Evolutionary conservation across 257 asterid genomes (phyloP), one percentile per base, ranked within the genome.

Genomic region (Plectranthus barbatus): DNA sequence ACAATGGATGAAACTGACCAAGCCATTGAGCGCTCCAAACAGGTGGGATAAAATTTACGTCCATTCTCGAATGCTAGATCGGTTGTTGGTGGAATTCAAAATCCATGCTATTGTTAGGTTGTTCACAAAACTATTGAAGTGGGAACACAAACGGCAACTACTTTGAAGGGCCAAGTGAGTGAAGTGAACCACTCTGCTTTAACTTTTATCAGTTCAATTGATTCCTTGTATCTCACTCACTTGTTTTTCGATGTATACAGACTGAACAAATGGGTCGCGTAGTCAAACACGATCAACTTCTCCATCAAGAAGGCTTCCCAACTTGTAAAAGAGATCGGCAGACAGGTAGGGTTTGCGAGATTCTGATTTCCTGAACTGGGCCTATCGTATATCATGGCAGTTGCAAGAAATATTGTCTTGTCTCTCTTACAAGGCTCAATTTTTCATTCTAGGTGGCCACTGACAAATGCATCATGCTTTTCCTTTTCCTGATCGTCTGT

Each of bases 231-330:
- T 55, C 62, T 47, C 60, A 64, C 45, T 64, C 44, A n/a, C n/a
- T 0, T 51, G 21, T 60, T 40, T 39, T 47, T 20, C 48, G 40
- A 58, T 37, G 49, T 68, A 5, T 24, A 51, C 80, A 89, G 99
- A 93, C 99, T 48, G 99, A 90, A 12, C 99, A 89, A 85, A 93
- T 93, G 99, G 96, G 96, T n/a, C 96, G 99, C 64, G 74, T 90
- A 60, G 96, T 93, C 62, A 93, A 90, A 93, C 69, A 93, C 97
- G 11, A 93, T 93, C 71, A 95, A 89, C 68, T 93, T 93, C 83
- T 90, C 96, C 60, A 73, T 93, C 4, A 93, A 93, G 74, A 93
- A 93, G 75, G 99, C 99, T 39, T 80, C 97, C 10, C 97, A 93
- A 79, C 97, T 93, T 36, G 99, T 93, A 31, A 93, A 89, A 88